Evolutionary conservation across 139 green algal species (phyloP), one percentile per base, ranked within the genome.

Genomic region (Ettlia oleoabundans): DNA sequence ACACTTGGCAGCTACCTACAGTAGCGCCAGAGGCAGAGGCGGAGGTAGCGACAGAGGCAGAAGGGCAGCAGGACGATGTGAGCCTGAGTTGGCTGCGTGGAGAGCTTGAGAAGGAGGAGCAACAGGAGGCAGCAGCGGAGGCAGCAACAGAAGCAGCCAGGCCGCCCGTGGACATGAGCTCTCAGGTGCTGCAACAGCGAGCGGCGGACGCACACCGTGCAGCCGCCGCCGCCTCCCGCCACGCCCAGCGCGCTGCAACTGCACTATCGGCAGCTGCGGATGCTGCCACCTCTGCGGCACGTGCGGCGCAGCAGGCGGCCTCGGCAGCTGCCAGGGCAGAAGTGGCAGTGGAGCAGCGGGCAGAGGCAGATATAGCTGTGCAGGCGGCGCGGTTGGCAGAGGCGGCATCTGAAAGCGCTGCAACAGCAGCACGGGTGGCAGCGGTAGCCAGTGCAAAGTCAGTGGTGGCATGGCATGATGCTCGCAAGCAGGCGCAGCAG

Each of bases 101-200:
- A 7, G 30, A 80, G 73, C 53, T 80, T 24, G 35, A 80, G 73
- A 51, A 26, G 9, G 73, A 67, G 26, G 73, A 80, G 53, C 24
- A 80, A 52, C 30, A 26, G 10, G 52, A 55, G 53, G 73, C 35
- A 19, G 71, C 65, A 2, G 65, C 65, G 65, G 65, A 43, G 33
- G 10, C 65, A 28, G n/a, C 42, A 41, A n/a, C 51, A 38, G 9
- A 28, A 26, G 72, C 38, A 10, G 72, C 32, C 30, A 32, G 15
- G 40, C 26, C 26, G 21, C 70, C 70, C 6, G 42, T 42, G 41
- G 68, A 21, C 42, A 62, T 64, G 42, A 26, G 7, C 42, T 21
- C 70, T 7, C n/a, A n/a, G 19, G 70, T 42, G 32, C 42, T 77
- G n/a, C 43, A 19, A 10, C 42, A 63, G 69, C 69, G 69, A 3